Evolutionary conservation across 495 filamentous ascomycete species (phyloP).

Genomic region (Arthonia radiata): DNA sequence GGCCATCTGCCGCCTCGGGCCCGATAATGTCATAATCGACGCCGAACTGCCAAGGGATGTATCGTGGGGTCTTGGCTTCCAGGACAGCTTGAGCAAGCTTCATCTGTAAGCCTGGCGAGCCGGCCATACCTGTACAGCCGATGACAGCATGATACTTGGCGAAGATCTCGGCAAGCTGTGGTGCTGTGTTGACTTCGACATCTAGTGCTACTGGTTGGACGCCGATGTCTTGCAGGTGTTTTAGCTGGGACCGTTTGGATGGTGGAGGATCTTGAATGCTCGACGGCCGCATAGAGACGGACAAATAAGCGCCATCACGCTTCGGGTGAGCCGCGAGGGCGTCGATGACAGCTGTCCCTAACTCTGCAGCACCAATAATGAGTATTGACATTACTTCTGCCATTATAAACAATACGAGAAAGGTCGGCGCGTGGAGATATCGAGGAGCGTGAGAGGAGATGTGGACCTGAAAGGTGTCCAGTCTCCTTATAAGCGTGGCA

Average conservation of each 20-base stretch:
- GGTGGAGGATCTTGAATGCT: slow-evolving; percentile 14
- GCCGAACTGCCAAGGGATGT: slow-evolving; percentile 42
- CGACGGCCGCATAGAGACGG: slow-evolving; percentile 24
- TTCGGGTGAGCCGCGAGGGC: slow-evolving; percentile 19
- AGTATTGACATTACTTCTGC: too few species aligned
- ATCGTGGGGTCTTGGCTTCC: slow-evolving; percentile 18
- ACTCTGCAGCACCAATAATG: slow-evolving; percentile 35
- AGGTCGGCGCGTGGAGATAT: too few species aligned
- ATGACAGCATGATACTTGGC: slow-evolving; percentile 24
- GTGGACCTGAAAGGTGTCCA: too few species aligned
- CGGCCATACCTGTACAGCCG: slow-evolving; percentile 26
- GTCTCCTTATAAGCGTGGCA: too few species aligned
- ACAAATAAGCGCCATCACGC: slow-evolving; percentile 10
- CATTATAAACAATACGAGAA: too few species aligned
- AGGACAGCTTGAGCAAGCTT: slow-evolving; percentile 27
- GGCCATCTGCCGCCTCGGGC: slow-evolving; percentile 22
- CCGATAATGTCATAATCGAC: slow-evolving; percentile 38
- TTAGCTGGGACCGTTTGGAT: slow-evolving; percentile 10
- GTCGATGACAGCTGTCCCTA: slow-evolving; percentile 27
- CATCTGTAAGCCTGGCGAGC: slow-evolving; percentile 22
- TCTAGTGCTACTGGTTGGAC: slow-evolving; percentile 22
- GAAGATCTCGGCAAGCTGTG: slow-evolving; percentile 21
- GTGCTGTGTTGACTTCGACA: slow-evolving; percentile 14
- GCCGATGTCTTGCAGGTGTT: slow-evolving; percentile 12
- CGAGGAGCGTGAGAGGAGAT: too few species aligned